These are phyloP conservation scores for Abrus precatorius DNA, from an alignment of 306 rosid genomes.

Conservation along the genomic window DNA sequence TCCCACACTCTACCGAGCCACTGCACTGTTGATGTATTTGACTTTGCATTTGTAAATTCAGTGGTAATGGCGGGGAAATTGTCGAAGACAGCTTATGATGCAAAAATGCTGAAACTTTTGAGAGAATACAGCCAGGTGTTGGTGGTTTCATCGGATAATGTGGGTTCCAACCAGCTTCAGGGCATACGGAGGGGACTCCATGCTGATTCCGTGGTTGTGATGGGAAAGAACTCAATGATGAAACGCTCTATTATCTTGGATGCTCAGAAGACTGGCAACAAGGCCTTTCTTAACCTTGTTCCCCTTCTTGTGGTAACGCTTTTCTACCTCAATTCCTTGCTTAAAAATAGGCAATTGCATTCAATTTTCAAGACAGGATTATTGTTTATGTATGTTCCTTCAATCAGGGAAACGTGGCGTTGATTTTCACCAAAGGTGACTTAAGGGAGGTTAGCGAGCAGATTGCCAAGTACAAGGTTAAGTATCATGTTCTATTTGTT, in stretches of 20 bases:
- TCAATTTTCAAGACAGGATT: background rate
- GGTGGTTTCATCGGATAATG: slow-evolving; percentile 78
- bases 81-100: slow-evolving; percentile 72
- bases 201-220: slow-evolving; percentile 71
- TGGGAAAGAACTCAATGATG: slow-evolving; percentile 81
- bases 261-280: slow-evolving; percentile 71
- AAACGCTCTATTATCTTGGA: slow-evolving; percentile 60
- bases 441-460: slow-evolving; percentile 69
- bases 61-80: slow-evolving; percentile 63
- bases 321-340: background rate
- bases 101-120: slow-evolving; percentile 74
- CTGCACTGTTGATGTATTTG: background rate
- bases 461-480: slow-evolving; percentile 76
- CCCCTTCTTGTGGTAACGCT: slow-evolving; percentile 73
- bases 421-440: slow-evolving; percentile 75
- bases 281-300: slow-evolving; percentile 65
- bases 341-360: background rate
- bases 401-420: slow-evolving; percentile 76
- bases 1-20: too few relatives aligned
- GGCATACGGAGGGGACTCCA: slow-evolving; percentile 72
- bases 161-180: slow-evolving; percentile 76
- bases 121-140: slow-evolving; percentile 71
- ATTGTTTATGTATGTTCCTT: background rate
- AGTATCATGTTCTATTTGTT: slow-evolving; percentile 1
- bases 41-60: background rate